These are phyloP conservation scores for Botrytis tulipae DNA, from an alignment of 2,329 filamentous ascomycete species.

Conservation along the genomic window DNA sequence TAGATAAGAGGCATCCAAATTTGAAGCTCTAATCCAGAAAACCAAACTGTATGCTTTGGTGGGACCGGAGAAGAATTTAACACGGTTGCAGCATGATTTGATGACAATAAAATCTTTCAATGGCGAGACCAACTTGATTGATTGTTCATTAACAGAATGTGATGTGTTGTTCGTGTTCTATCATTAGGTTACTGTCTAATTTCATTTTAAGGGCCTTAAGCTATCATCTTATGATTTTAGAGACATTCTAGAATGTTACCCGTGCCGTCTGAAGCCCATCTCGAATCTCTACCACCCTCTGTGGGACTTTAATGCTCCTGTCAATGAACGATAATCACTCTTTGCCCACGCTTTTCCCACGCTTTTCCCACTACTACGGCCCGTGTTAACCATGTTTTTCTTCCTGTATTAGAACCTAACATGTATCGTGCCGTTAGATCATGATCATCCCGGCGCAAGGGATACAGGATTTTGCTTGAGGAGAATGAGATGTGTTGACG, in stretches of 20 bases:
- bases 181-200: neutral
- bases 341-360: neutral
- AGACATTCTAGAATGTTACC: constrained; percentile 19
- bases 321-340: neutral
- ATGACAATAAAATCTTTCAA: neutral
- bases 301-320: constrained; percentile 11
- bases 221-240: constrained; percentile 1
- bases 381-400: constrained; percentile 20
- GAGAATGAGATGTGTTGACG: neutral
- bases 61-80: neutral
- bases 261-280: constrained; percentile 6
- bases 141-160: neutral
- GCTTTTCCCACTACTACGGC: constrained; percentile 11
- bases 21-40: neutral
- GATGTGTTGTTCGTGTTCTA: constrained; percentile 11
- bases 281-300: neutral
- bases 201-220: neutral
- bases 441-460: constrained; percentile 21
- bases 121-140: neutral
- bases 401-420: neutral
- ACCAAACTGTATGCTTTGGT: neutral
- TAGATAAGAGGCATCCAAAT: neutral
- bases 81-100: neutral
- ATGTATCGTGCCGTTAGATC: constrained; percentile 15
- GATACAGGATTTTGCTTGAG: constrained; percentile 19